Evolutionary conservation across 2,329 filamentous ascomycete species (phyloP).

Genomic region (Phialophora chinensis): DNA sequence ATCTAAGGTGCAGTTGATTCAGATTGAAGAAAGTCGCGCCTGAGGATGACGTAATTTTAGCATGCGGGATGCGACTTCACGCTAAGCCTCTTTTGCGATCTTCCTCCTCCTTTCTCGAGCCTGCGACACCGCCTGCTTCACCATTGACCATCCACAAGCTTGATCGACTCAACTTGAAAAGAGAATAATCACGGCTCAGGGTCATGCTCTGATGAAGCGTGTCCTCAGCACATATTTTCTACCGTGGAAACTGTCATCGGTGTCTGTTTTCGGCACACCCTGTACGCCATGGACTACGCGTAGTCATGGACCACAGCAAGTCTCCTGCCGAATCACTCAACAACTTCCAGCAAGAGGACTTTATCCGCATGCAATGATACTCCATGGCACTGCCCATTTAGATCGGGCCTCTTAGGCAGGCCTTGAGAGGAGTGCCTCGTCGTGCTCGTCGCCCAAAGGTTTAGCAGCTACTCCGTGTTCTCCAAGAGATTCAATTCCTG

Average conservation of each 20-base stretch:
- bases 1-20: not conserved
- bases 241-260: conserved; percentile 1
- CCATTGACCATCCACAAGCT: conserved; percentile 18
- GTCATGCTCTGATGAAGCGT: conserved; percentile 1
- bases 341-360: not conserved
- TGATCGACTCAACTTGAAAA: conserved; percentile 11
- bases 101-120: conserved; percentile 75
- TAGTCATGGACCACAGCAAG: not conserved
- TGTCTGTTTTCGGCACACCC: conserved; percentile 10
- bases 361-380: not conserved
- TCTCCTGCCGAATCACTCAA: not conserved
- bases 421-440: not conserved
- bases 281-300: not conserved
- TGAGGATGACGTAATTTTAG: not conserved
- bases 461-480: not conserved
- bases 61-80: not conserved
- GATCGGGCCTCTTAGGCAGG: not conserved
- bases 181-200: conserved; percentile 15
- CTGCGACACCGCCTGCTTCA: conserved; percentile 26
- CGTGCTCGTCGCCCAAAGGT: not conserved
- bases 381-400: not conserved
- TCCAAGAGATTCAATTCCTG: not conserved
- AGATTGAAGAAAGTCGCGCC: not conserved
- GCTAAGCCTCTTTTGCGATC: conserved; percentile 48
- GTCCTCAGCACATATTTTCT: conserved; percentile 11